A percentile compares a stretch with the other conserved stretches of the same genome.
Evolutionary conservation across 192 early-diverging fungal genomes (phyloP).

Genomic region (Rhizophagus clarus): DNA sequence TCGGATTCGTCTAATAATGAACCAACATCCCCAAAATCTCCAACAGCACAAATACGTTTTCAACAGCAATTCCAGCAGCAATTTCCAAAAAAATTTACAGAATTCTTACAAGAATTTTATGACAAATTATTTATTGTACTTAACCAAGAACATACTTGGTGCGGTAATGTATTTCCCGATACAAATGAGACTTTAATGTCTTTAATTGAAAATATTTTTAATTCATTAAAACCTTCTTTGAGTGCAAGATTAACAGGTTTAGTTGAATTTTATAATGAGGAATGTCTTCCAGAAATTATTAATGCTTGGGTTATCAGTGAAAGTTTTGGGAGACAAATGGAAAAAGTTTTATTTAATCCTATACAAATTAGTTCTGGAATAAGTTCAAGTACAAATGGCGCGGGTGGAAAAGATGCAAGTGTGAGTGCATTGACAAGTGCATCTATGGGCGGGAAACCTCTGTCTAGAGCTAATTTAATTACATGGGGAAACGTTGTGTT

Average conservation of each 20-base stretch:
- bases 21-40: neutral
- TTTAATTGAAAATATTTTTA: conserved; percentile 55
- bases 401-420: neutral
- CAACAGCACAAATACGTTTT: no score
- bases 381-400: neutral
- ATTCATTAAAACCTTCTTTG: conserved; percentile 53
- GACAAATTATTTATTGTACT: conserved; percentile 53
- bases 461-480: conserved; percentile 38
- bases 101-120: conserved; percentile 52
- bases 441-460: neutral
- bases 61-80: neutral
- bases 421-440: neutral
- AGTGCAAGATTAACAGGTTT: conserved; percentile 32
- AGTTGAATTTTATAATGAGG: conserved; percentile 37
- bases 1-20: neutral
- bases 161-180: conserved; percentile 56
- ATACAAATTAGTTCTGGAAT: neutral
- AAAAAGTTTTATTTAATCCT: conserved; percentile 53
- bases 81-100: conserved; percentile 39
- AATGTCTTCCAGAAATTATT: conserved; percentile 45
- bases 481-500: conserved; percentile 65
- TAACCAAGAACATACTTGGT: conserved; percentile 62
- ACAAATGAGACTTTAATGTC: conserved; percentile 47
- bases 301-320: conserved; percentile 53
- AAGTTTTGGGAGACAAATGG: conserved; percentile 56